Evolutionary conservation across 768 basidiomycete species (phyloP).

Genomic region (Fomitopsis pulvina): DNA sequence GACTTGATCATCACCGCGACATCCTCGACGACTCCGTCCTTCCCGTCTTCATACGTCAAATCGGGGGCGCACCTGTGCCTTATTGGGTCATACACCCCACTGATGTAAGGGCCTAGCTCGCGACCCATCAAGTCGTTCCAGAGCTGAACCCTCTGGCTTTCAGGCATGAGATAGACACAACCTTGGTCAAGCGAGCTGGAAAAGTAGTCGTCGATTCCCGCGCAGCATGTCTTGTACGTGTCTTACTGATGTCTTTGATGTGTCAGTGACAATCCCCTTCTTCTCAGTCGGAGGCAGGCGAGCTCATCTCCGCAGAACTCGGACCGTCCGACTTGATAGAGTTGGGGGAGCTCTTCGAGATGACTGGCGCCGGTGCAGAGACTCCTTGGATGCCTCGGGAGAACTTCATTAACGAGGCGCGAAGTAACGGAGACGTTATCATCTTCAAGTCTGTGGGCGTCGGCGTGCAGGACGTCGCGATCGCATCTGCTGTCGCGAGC

Average conservation of each 20-base stretch:
- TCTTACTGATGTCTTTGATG: neutral
- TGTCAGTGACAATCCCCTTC: neutral
- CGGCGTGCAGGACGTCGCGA: constrained; percentile 83
- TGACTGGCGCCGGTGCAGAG: neutral
- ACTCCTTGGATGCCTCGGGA: constrained; percentile 8
- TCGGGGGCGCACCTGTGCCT: constrained; percentile 65
- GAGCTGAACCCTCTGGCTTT: neutral
- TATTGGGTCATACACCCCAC: constrained; percentile 76
- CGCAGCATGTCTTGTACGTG: constrained; percentile 47
- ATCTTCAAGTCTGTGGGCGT: constrained; percentile 89
- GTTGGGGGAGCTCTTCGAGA: constrained; percentile 55
- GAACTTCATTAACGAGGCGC: constrained; percentile 10
- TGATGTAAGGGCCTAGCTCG: constrained; percentile 39
- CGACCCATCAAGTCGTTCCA: neutral
- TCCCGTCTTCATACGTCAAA: constrained; percentile 57
- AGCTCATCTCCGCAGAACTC: constrained; percentile 56
- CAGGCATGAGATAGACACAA: constrained; percentile 55
- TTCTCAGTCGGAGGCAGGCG: constrained; percentile 60
- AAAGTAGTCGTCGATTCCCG: constrained; percentile 69
- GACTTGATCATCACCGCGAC: constrained; percentile 76
- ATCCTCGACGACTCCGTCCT: constrained; percentile 61
- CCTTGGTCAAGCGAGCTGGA: constrained; percentile 48
- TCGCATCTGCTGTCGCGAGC: constrained; percentile 61
- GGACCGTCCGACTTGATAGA: constrained; percentile 43
- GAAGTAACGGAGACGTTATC: constrained; percentile 37